These are phyloP conservation scores for Colletotrichum ledebouriae DNA, from an alignment of 2,329 filamentous ascomycete species.

Conservation along the genomic window DNA sequence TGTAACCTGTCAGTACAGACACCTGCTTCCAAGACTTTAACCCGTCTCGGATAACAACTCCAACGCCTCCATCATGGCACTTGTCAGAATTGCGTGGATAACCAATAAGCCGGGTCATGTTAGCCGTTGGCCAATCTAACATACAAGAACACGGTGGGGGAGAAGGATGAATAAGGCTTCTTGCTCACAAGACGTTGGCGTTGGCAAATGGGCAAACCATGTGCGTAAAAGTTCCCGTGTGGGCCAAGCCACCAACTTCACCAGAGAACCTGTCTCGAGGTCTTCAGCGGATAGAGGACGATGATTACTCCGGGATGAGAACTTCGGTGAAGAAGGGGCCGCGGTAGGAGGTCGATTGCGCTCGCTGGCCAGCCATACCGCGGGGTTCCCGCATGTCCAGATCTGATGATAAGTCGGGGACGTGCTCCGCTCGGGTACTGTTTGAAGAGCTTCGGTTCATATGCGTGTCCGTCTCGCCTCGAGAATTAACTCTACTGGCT, in stretches of 20 bases:
- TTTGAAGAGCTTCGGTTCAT: conserved; percentile 36
- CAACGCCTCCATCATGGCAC: too few relatives aligned
- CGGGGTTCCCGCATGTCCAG: conserved; percentile 20
- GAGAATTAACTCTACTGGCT: conserved; percentile 41
- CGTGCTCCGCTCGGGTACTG: conserved; percentile 29
- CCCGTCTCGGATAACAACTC: too few relatives aligned
- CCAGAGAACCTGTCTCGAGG: conserved; percentile 14
- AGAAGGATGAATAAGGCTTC: too few relatives aligned
- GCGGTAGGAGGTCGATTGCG: background rate
- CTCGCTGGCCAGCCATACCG: background rate
- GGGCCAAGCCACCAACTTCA: conserved; percentile 14
- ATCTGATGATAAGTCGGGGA: conserved; percentile 28
- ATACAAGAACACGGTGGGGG: too few relatives aligned
- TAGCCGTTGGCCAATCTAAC: too few relatives aligned
- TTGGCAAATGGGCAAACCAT: too few relatives aligned
- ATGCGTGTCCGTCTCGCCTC: conserved; percentile 15
- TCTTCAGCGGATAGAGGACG: conserved; percentile 14
- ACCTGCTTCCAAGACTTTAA: too few relatives aligned
- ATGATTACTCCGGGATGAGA: background rate
- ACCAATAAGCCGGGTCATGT: too few relatives aligned
- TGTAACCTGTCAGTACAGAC: too few relatives aligned
- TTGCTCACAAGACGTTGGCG: too few relatives aligned
- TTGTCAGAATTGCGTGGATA: too few relatives aligned
- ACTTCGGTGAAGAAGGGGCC: conserved; percentile 1
- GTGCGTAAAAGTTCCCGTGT: background rate